A percentile compares a stretch with the other conserved stretches of the same genome.
These are phyloP conservation scores for Penicillium argentinense DNA, from an alignment of 495 filamentous ascomycete species.

Conservation along the genomic window DNA sequence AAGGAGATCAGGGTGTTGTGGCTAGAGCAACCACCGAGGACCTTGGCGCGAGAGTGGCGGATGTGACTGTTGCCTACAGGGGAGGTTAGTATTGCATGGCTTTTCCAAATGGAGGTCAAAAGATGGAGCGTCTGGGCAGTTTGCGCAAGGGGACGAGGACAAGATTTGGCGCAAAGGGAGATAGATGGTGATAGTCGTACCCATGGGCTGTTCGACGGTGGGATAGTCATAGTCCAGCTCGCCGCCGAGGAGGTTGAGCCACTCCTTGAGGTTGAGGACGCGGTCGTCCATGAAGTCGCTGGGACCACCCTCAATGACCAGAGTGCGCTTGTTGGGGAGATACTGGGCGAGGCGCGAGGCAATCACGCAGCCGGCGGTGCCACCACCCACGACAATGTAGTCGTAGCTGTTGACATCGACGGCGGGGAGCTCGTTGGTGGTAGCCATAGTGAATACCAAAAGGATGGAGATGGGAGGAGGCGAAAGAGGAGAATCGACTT, in stretches of 20 bases:
- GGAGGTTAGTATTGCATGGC: conserved; percentile 5
- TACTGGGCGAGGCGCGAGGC: conserved; percentile 69
- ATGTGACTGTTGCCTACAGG: conserved; percentile 73
- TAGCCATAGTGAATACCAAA: conserved; percentile 45
- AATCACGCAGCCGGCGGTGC: conserved; percentile 86
- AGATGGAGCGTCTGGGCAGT: neutral
- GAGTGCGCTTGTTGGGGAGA: conserved; percentile 61
- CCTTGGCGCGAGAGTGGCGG: conserved; percentile 80
- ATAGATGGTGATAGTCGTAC: conserved; percentile 35
- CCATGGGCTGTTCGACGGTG: conserved; percentile 80
- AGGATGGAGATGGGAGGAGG: conserved; percentile 8
- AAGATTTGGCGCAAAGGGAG: neutral
- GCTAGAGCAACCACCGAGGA: conserved; percentile 80
- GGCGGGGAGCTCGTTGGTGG: conserved; percentile 60
- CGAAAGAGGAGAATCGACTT: conserved; percentile 1
- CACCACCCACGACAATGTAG: conserved; percentile 83
- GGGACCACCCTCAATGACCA: conserved; percentile 65
- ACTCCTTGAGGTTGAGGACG: conserved; percentile 73
- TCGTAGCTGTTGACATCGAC: conserved; percentile 69
- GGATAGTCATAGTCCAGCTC: conserved; percentile 85
- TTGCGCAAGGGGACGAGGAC: no score
- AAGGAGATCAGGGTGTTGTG: conserved; percentile 89
- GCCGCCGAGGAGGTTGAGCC: conserved; percentile 74
- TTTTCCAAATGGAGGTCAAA: no score
- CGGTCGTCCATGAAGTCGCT: conserved; percentile 66